Base-by-base conservation (phyloP, 805 yeast genomes). In the Lipomyces mesembrius region DNA sequence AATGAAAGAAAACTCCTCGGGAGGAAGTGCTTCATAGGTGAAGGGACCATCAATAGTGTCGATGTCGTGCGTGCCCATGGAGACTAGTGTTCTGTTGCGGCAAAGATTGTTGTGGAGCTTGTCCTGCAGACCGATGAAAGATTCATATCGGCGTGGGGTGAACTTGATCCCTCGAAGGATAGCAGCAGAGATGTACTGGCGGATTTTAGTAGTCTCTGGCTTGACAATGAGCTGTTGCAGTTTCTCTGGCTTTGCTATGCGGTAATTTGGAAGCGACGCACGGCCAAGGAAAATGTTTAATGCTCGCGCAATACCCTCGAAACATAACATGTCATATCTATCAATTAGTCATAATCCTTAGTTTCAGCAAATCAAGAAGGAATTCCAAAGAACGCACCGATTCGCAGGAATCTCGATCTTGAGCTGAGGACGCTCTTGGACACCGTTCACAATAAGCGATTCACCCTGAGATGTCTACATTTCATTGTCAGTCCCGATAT, bases 321-420 rank as follows among this genome's bases (percentile, higher is more conserved):
- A 90, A 83, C 99, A 96, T 72, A 95, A 87, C 93, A 95, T 87
- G 79, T 95, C 99, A 77, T 95, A 96, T 49, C 72, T 69, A 11
- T n/a, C 34, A 20, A 32, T 17, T 25, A 63, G 29, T 46, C 52
- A 8, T 27, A n/a, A 12, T 14, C 43, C 17, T 37, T 12, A 1
- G 17, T 1, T 8, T 11, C 11, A 35, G 17, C 14, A 11, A 3
- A 37, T 37, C 17, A 37, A 37, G 17, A 37, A 12, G 35, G 11
- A n/a, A 12, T 34, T 5, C 7, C 4, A 29, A 29, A 35, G 6
- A 35, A 57, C 59, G 2, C 54, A 65, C 83, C 99, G 90, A 82
- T 95, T 95, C 70, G 99, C 99, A 66, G 97, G 98, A 71, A 96
- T 88, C 79, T 95, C 99, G 75, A 95, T 92, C 81, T 95, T 95